Percentiles rank a stretch among this genome's conserved stretches.
These are phyloP conservation scores for Hymenoscyphus repandus DNA, from an alignment of 2,329 filamentous ascomycete genomes.

Conservation along the genomic window DNA sequence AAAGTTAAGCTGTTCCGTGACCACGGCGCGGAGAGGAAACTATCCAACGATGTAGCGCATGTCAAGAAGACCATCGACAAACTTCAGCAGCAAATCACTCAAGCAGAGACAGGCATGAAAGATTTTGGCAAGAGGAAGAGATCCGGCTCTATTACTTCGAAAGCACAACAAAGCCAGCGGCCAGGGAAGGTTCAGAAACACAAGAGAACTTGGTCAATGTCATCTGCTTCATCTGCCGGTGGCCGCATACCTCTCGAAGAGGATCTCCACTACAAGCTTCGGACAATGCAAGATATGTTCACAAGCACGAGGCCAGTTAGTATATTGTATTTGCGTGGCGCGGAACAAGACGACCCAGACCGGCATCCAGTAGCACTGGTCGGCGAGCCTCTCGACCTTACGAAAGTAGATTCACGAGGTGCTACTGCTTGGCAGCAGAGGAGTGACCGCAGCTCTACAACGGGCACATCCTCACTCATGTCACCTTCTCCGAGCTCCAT, in stretches of 20 bases:
- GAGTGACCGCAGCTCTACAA: conserved; percentile 48
- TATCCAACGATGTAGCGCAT: conserved; percentile 90
- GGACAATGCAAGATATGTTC: conserved; percentile 81
- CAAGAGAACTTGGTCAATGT: conserved; percentile 93
- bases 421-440: conserved; percentile 35
- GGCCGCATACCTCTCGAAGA: conserved; percentile 59
- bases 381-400: conserved; percentile 60
- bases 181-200: conserved; percentile 85
- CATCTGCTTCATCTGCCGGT: conserved; percentile 63
- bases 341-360: conserved; percentile 75
- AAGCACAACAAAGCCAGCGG: conserved; percentile 44
- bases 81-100: conserved; percentile 85
- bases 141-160: conserved; percentile 40
- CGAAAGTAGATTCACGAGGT: conserved; percentile 39
- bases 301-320: conserved; percentile 76
- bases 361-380: conserved; percentile 68
- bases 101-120: conserved; percentile 64
- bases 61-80: conserved; percentile 97
- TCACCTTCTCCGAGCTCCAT: conserved; percentile 63
- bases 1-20: conserved; percentile 97
- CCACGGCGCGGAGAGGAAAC: conserved; percentile 89
- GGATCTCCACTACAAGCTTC: conserved; percentile 73
- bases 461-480: conserved; percentile 54
- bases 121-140: conserved; percentile 63
- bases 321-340: conserved; percentile 70